Base-by-base conservation (phyloP, 2,329 filamentous ascomycete genomes). In the Colletotrichum paranaense region DNA sequence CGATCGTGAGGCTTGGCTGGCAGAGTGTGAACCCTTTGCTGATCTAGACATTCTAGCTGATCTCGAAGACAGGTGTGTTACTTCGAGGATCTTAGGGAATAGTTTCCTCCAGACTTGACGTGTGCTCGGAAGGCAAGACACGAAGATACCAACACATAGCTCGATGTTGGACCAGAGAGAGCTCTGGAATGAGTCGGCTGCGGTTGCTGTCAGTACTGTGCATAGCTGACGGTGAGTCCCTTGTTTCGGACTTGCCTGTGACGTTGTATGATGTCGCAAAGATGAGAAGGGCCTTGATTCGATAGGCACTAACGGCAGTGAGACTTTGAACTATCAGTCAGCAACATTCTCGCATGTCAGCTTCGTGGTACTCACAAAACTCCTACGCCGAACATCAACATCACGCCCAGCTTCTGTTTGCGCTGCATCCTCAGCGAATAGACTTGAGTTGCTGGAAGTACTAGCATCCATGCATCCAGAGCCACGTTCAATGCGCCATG, bases 401-500 rank as follows among this genome's bases (percentile, higher is more conserved):
- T 74, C 4, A 85, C 78, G 35, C 81, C 78, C 3, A 81, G 24
- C 74, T 83, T 85, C 76, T 82, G 82, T 75, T 80, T 80, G 62
- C 75, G 77, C 49, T 78, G 77, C 60, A 84, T 72, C 2, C 79
- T 75, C 32, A 84, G 74, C 2, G 76, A 65, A 4, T 78, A 69
- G 4, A 84, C 58, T n/a, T 82, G 79, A 6, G 80, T 78, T 12
- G 87, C 79, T 0, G 86, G 86, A 4, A 88, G 75, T 0, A 79
- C 78, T 38, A 87, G 80, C 62, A 86, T 84, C 62, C 82, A 76
- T 5, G 85, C 22, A 73, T 88, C 86, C 26, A 85, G 81, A 0
- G 81, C 72, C 35, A 88, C 86, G 67, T 85, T 87, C 62, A 87
- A 78, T 0, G 75, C 81, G 1, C 86, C 82, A 65, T 80, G 80